Base-by-base conservation (phyloP, 2,329 filamentous ascomycete genomes). In the Periconia sp. region DNA sequence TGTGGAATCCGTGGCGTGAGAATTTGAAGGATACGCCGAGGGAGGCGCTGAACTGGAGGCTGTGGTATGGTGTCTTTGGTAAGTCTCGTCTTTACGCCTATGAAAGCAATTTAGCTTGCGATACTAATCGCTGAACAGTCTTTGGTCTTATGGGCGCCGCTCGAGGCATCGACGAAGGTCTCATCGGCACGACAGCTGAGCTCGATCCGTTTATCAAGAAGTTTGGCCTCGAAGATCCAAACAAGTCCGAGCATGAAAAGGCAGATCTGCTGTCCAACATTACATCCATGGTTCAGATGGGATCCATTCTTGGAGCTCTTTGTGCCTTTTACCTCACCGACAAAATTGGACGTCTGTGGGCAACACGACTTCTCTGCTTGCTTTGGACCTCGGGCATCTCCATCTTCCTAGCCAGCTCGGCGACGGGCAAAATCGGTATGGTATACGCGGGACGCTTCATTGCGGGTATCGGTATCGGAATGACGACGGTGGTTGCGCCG, bases 261-360 rank as follows among this genome's bases (percentile, higher is more conserved):
- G 69, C 68, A 3, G 62, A 72, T 24, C 56, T 66, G 3, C 52
- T 70, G 16, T 74, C 80, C 55, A 92, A 92, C 66, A 86, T 92
- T 41, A 86, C 87, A 2, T 81, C 86, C 34, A 92, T 92, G 88
- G 88, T 92, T 0, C 88, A 91, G 69, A 83, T 91, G 57, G 88
- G 88, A 17, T 87, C 82, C 17, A 86, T 92, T 21, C 83, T 76
- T 4, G 88, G 88, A 30, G 85, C 87, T 21, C 74, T 89, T 22
- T 77, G 86, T 52, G 78, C 78, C 4, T 81, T 78, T 57, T 74
- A 78, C 51, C 67, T 76, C 29, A 78, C 78, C 7, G 69, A 72
- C 37, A 65, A 61, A 32, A 69, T 74, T 31, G 72, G 72, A 23
- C 70, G 72, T 51, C 48, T 74, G 5, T 73, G 70, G 69, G 71